Evolutionary conservation across 805 yeast species (phyloP), one percentile per base, ranked within the genome.

Genomic region (Saccharomycopsis sp.): DNA sequence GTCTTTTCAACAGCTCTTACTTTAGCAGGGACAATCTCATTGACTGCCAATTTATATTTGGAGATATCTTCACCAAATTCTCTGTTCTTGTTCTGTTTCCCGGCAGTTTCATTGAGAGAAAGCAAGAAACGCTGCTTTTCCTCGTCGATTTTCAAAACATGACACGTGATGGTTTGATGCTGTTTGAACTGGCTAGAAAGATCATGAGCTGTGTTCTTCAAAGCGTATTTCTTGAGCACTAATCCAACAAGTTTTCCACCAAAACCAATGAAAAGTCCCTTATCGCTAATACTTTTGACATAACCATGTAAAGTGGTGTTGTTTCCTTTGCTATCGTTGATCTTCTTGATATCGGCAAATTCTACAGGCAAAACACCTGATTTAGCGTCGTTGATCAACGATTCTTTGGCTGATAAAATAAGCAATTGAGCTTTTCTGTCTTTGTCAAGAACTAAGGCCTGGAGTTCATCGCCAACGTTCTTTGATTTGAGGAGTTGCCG

Each of bases 251-350:
- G 79, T 56, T 79, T 81, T 62, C 87, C 86, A 57, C 85, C 89
- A 71, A 92, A 92, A 0, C 85, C 80, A 58, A 92, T 87, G 68
- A 92, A 92, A 12, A 90, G 75, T 63, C 98, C 98, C 67, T 79
- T 78, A 51, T 78, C 79, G n/a, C 95, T 88, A 18, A 86, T 81
- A 18, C 91, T 84, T 63, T 83, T 86, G 46, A 92, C 82, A 68
- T 77, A 91, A 50, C 98, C 99, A 58, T 80, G 78, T 55, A 89
- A 70, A 23, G 73, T 73, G 50, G 73, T 73, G 8, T 81, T 79
- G 14, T 76, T 72, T 20, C 66, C 66, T 2, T 41, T n/a, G 2
- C 41, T 53, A 9, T 53, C 29, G 15, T 18, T 34, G 21, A 41
- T 24, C 12, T 61, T 20, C 44, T 71, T 66, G 52, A 91, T 75